Evolutionary conservation across 1,284 basidiomycete species (phyloP).

Genomic region (Filobasidium uniguttulatum): DNA sequence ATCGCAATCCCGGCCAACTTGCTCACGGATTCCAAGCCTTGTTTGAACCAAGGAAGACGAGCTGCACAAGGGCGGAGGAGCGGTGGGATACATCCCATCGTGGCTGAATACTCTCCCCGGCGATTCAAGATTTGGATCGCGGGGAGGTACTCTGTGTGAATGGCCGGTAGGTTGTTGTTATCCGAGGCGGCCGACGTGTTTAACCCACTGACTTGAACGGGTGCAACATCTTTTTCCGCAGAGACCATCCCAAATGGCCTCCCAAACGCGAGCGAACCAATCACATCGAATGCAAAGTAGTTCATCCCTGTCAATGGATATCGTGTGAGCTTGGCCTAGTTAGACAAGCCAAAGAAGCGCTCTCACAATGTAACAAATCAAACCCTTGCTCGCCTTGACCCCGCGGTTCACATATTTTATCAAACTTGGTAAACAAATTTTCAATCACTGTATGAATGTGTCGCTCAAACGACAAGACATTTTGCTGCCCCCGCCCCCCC

Average conservation of each 20-base stretch:
- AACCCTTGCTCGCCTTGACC: conserved; percentile 45
- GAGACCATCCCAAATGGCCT: conserved; percentile 79
- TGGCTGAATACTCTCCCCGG: conserved; percentile 73
- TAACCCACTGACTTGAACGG: conserved; percentile 45
- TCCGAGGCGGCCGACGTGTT: conserved; percentile 8
- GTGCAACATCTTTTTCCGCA: conserved; percentile 57
- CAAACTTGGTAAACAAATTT: conserved; percentile 60
- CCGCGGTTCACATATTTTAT: conserved; percentile 47
- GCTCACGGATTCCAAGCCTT: conserved; percentile 54
- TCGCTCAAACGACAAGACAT: conserved; percentile 56
- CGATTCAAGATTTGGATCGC: conserved; percentile 78
- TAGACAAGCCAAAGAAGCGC: no score
- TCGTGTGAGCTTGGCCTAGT: not conserved
- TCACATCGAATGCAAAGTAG: conserved; percentile 78
- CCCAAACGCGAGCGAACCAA: conserved; percentile 71
- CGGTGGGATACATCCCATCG: conserved; percentile 64
- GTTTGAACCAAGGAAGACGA: conserved; percentile 60
- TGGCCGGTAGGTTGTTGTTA: not conserved
- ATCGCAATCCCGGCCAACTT: conserved; percentile 68
- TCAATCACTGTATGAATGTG: conserved; percentile 56
- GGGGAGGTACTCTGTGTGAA: conserved; percentile 44
- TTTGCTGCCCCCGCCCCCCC: conserved; percentile 43
- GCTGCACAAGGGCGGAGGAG: conserved; percentile 52
- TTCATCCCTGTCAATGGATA: conserved; percentile 43
- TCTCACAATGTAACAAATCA: conserved; percentile 38